phyloP scores from a whole-genome alignment of 306 rosid species.

The Malus sylvestris region DNA sequence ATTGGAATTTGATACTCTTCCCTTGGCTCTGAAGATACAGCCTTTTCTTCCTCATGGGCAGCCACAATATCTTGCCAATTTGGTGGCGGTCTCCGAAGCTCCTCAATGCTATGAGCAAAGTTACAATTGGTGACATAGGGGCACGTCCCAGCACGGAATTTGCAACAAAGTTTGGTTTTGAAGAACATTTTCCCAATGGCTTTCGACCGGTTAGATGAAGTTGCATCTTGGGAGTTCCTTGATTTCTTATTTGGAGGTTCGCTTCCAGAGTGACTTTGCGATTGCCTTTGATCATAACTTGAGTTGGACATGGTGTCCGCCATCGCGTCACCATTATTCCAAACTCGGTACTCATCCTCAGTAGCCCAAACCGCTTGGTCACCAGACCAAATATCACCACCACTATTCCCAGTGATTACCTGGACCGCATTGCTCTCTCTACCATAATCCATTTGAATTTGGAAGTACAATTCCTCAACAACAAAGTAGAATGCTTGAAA shows the following conservation, averaged over 20 bases:
- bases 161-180: slow-evolving; percentile 97
- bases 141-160: slow-evolving; percentile 84
- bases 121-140: slow-evolving; percentile 90
- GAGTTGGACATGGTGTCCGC: slow-evolving; percentile 65
- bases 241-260: slow-evolving; percentile 84
- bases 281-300: slow-evolving; percentile 57
- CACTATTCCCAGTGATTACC: slow-evolving; percentile 50
- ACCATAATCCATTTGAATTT: slow-evolving; percentile 56
- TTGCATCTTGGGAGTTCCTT: slow-evolving; percentile 60
- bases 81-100: slow-evolving; percentile 90
- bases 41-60: slow-evolving; percentile 78
- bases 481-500: neutral
- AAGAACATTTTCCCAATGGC: slow-evolving; percentile 97
- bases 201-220: slow-evolving; percentile 57
- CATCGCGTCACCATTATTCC: slow-evolving; percentile 45
- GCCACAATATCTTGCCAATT: slow-evolving; percentile 99
- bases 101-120: slow-evolving; percentile 95
- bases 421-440: slow-evolving; percentile 74
- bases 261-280: slow-evolving; percentile 66
- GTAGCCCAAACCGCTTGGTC: slow-evolving; percentile 95
- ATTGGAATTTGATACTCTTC: slow-evolving; percentile 95
- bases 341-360: slow-evolving; percentile 83
- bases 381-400: slow-evolving; percentile 54
- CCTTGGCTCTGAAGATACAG: slow-evolving; percentile 46
- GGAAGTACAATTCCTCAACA: neutral